Evolutionary conservation across 2,329 filamentous ascomycete genomes (phyloP).

Genomic region (Diaporthe citrichinensis): DNA sequence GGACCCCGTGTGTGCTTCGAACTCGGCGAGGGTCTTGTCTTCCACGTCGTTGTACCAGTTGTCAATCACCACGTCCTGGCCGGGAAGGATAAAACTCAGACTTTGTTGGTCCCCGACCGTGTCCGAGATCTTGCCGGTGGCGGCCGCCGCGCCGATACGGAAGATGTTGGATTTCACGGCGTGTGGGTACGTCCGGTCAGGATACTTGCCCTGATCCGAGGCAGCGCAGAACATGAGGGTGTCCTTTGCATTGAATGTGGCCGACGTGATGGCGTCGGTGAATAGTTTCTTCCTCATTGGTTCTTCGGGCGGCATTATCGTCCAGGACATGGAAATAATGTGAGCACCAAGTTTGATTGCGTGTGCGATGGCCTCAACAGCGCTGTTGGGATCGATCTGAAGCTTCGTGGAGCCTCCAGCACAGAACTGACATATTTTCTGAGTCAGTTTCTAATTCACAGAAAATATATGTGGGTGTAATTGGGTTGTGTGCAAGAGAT

Average conservation of each 20-base stretch:
- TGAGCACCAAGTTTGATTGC: slow-evolving; percentile 45
- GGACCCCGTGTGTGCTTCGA: slow-evolving; percentile 42
- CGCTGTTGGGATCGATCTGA: background rate
- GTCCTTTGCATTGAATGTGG: background rate
- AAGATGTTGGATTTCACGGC: slow-evolving; percentile 42
- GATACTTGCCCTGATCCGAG: slow-evolving; percentile 48
- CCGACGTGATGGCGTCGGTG: too few relatives aligned
- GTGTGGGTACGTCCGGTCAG: slow-evolving; percentile 41
- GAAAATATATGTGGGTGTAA: too few relatives aligned
- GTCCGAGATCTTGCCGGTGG: slow-evolving; percentile 43
- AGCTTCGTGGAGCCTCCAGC: background rate
- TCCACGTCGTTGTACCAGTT: slow-evolving; percentile 24
- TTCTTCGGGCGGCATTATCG: slow-evolving; percentile 44
- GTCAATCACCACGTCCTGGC: slow-evolving; percentile 47
- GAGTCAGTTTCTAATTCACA: too few relatives aligned
- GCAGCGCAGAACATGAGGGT: slow-evolving; percentile 58
- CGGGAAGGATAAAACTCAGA: slow-evolving; percentile 51
- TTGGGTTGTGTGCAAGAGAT: too few relatives aligned
- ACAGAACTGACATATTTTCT: background rate
- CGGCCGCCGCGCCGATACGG: slow-evolving; percentile 49
- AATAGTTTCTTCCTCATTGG: slow-evolving; percentile 19
- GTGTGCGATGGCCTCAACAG: slow-evolving; percentile 1
- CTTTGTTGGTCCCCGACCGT: slow-evolving; percentile 43
- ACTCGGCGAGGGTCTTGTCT: slow-evolving; percentile 5
- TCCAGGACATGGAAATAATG: slow-evolving; percentile 57